Evolutionary conservation across 768 basidiomycete species (phyloP).

Genomic region (Suillus cothurnatus): DNA sequence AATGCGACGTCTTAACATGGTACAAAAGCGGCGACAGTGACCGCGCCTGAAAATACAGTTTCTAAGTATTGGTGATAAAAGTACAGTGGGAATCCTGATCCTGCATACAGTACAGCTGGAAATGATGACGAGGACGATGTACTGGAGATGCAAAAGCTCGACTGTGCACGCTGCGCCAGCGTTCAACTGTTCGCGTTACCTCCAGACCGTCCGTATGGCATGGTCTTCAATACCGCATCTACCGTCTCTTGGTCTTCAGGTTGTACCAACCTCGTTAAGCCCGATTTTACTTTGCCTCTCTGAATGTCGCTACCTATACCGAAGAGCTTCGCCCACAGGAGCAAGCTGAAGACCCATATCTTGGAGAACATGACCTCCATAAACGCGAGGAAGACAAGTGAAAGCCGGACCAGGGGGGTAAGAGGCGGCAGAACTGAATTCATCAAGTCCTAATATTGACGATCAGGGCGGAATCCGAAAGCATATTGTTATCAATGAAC

Average conservation of each 20-base stretch:
- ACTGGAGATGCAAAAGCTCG: neutral
- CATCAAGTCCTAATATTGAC: slow-evolving; percentile 3
- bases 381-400: slow-evolving; percentile 18
- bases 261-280: neutral
- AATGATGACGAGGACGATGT: neutral
- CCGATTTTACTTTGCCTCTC: neutral
- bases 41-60: neutral
- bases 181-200: neutral
- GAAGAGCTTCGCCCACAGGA: slow-evolving; percentile 8
- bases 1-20: neutral
- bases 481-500: neutral
- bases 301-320: slow-evolving; percentile 10
- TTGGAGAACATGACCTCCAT: slow-evolving; percentile 17
- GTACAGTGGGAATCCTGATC: neutral
- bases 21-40: neutral
- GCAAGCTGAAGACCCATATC: neutral
- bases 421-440: slow-evolving; percentile 10
- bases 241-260: neutral
- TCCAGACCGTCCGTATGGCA: neutral
- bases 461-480: neutral
- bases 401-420: slow-evolving; percentile 3
- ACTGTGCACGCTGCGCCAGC: neutral
- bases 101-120: neutral
- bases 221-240: neutral
- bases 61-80: neutral